Conservation (phyloP, 257 asterid species). For the Scutellaria galericulata region DNA sequence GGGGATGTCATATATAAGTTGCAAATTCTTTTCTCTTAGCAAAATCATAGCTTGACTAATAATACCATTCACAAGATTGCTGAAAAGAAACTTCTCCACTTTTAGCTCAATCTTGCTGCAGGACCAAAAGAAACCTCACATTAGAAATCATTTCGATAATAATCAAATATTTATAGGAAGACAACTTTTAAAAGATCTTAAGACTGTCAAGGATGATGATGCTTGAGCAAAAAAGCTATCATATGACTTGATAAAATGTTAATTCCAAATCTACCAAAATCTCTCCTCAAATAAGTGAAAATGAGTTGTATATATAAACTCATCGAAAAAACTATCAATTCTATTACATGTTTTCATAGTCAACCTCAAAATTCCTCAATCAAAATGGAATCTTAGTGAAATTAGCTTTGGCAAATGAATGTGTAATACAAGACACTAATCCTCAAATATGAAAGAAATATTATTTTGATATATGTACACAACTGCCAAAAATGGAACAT, state of each 20-base stretch:
- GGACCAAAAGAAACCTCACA: slow-evolving; percentile 20
- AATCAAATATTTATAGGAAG: background rate
- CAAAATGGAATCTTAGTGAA: background rate
- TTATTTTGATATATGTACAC: background rate
- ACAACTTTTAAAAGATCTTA: too few relatives aligned
- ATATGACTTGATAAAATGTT: background rate
- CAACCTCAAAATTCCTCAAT: background rate
- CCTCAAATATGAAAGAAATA: too few relatives aligned
- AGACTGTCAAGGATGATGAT: too few relatives aligned
- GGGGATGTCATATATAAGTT: slow-evolving; percentile 52
- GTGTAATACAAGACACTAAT: too few relatives aligned
- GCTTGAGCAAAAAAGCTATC: too few relatives aligned
- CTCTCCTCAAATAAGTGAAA: too few relatives aligned
- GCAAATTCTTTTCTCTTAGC: slow-evolving; percentile 56
- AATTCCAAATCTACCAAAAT: background rate
- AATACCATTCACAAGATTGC: slow-evolving; percentile 59
- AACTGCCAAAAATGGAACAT: background rate
- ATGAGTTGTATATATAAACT: too few relatives aligned
- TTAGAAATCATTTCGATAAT: background rate
- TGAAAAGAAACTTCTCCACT: slow-evolving; percentile 54
- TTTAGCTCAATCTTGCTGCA: slow-evolving; percentile 57
- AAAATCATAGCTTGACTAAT: slow-evolving; percentile 71
- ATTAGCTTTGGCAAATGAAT: background rate
- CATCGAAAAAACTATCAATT: too few relatives aligned
- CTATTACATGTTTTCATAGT: too few relatives aligned